Percentiles rank a stretch among this genome's conserved stretches.
These are phyloP conservation scores for Wolfiporia cocos DNA, from an alignment of 1,284 basidiomycete genomes.

Conservation along the genomic window DNA sequence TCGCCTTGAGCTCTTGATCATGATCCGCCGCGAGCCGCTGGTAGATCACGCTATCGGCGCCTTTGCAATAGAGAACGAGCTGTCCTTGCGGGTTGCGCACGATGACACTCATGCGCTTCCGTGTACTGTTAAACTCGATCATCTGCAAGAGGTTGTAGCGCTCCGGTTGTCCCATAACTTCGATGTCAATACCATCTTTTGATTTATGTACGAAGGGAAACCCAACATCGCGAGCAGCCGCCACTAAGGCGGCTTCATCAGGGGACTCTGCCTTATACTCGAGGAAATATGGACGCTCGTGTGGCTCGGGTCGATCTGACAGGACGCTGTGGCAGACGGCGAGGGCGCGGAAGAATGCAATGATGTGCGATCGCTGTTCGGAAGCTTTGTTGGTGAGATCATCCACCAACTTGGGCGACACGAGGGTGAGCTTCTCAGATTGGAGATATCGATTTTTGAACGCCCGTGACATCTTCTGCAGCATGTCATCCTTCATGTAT, in stretches of 20 bases:
- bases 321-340: constrained; percentile 92
- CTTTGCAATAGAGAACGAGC: constrained; percentile 88
- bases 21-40: constrained; percentile 75
- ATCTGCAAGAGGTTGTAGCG: constrained; percentile 75
- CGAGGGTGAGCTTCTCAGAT: constrained; percentile 79
- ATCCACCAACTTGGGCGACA: constrained; percentile 80
- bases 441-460: constrained; percentile 92
- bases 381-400: constrained; percentile 62
- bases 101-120: constrained; percentile 93
- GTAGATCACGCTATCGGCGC: constrained; percentile 96
- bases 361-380: constrained; percentile 62
- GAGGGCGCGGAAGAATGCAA: constrained; percentile 87
- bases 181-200: constrained; percentile 79
- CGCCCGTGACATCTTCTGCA: constrained; percentile 63
- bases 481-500: constrained; percentile 73
- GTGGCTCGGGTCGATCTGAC: constrained; percentile 65
- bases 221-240: constrained; percentile 87
- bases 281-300: constrained; percentile 59
- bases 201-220: constrained; percentile 85
- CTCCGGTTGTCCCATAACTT: constrained; percentile 87
- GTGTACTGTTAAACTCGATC: constrained; percentile 89
- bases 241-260: constrained; percentile 92
- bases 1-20: constrained; percentile 68
- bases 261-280: constrained; percentile 96
- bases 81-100: constrained; percentile 79